Conservation (phyloP, 2,329 filamentous ascomycete genomes). For the Paraphoma sp. region DNA sequence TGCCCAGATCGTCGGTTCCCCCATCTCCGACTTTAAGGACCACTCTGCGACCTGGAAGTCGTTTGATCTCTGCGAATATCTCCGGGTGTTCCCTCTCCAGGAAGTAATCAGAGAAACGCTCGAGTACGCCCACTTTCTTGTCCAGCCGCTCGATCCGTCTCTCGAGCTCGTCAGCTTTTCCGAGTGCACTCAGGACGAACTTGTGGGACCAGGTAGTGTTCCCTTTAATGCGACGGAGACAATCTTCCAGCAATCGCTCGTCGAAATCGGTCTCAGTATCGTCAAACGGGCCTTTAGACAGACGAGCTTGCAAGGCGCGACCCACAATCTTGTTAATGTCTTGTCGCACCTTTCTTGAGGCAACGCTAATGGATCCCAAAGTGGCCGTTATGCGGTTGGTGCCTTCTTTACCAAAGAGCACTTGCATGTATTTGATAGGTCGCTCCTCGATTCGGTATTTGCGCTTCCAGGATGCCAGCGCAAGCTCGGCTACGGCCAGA, state of each 20-base stretch:
- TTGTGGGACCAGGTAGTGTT: conserved; percentile 27
- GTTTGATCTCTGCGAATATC: conserved; percentile 26
- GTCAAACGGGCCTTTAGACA: conserved; percentile 2
- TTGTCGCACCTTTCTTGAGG: conserved; percentile 10
- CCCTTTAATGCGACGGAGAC: conserved; percentile 21
- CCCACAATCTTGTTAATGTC: conserved; percentile 27
- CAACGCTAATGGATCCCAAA: conserved; percentile 20
- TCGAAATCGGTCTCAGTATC: conserved; percentile 7
- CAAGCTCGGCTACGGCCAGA: conserved; percentile 22
- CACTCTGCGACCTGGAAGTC: conserved; percentile 28
- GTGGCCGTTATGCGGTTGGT: conserved; percentile 21
- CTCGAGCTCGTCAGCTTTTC: conserved; percentile 25
- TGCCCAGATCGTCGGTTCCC: conserved; percentile 15
- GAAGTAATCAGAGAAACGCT: conserved; percentile 29
- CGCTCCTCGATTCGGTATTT: conserved; percentile 30
- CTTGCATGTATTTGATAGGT: conserved; percentile 26
- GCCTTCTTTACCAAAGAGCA: conserved; percentile 30
- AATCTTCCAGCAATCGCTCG: conserved; percentile 23
- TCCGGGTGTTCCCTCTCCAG: conserved; percentile 34
- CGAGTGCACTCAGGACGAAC: conserved; percentile 26
- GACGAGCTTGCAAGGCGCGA: conserved; percentile 18
- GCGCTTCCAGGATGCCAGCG: conserved; percentile 29
- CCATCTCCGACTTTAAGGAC: conserved; percentile 21
- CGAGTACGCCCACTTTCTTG: conserved; percentile 26
- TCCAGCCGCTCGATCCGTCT: conserved; percentile 23